These are phyloP conservation scores for Penstemon eatonii DNA, from an alignment of 257 asterid genomes.

Conservation along the genomic window DNA sequence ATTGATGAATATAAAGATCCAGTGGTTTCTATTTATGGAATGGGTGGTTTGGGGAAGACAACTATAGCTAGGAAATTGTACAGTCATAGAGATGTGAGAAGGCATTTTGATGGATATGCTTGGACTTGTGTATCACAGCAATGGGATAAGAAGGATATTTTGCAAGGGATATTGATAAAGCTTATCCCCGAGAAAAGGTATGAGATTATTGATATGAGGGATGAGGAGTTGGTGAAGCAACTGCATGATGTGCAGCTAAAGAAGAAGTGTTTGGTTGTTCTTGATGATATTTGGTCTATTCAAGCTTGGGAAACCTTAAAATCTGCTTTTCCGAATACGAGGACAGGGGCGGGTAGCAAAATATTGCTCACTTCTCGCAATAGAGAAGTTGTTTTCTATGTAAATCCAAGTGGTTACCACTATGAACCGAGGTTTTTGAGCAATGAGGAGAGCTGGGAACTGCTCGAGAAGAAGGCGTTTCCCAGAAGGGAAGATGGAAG, in stretches of 20 bases:
- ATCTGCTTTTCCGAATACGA: conserved; percentile 30
- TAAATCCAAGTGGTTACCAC: conserved; percentile 25
- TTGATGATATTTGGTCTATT: conserved; percentile 40
- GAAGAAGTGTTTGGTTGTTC: conserved; percentile 41
- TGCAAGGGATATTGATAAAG: conserved; percentile 38
- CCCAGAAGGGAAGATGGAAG: conserved; percentile 23
- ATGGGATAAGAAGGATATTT: conserved; percentile 36
- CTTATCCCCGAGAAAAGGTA: conserved; percentile 30
- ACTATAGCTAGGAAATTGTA: conserved; percentile 45
- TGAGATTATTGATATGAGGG: conserved; percentile 34
- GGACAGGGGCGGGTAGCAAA: conserved; percentile 33
- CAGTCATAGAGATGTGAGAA: conserved; percentile 29
- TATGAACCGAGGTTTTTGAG: conserved; percentile 33
- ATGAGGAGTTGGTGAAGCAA: conserved; percentile 39
- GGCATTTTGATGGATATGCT: conserved; percentile 38
- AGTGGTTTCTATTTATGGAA: conserved; percentile 38
- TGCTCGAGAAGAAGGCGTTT: conserved; percentile 39
- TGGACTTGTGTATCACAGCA: conserved; percentile 41
- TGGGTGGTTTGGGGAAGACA: conserved; percentile 49
- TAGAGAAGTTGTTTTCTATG: conserved; percentile 24
- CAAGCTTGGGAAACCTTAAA: conserved; percentile 36
- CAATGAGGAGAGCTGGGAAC: conserved; percentile 36
- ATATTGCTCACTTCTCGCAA: conserved; percentile 38
- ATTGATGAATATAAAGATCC: conserved; percentile 23
- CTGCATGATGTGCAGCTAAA: conserved; percentile 32